Conservation (phyloP, 177 flowering plant species). For the Vitis hybrid region DNA sequence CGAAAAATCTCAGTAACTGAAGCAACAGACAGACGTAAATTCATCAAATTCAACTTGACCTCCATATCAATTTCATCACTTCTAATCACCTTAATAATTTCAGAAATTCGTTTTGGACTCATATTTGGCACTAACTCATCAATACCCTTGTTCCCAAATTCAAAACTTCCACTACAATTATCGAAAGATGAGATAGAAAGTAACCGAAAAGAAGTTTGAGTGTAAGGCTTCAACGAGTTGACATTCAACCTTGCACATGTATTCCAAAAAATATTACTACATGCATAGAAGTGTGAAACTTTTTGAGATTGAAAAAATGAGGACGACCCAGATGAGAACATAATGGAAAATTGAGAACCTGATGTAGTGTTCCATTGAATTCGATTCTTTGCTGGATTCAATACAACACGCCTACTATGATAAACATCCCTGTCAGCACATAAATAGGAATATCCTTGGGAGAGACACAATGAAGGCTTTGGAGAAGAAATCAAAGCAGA, state of each 20-base stretch:
- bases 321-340: conserved; percentile 3
- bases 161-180: background rate
- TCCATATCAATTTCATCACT: conserved; percentile 32
- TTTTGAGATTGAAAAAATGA: conserved; percentile 11
- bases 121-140: background rate
- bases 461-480: too few relatives aligned
- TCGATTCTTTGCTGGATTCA: background rate
- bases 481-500: background rate
- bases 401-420: too few relatives aligned
- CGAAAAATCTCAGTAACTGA: conserved; percentile 30
- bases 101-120: conserved; percentile 15
- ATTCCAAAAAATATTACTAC: background rate
- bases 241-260: background rate
- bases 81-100: conserved; percentile 36
- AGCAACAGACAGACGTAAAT: conserved; percentile 20
- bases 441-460: too few relatives aligned
- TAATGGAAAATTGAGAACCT: background rate
- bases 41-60: conserved; percentile 30
- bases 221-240: background rate
- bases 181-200: conserved; percentile 1
- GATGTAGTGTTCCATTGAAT: conserved; percentile 7
- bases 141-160: background rate
- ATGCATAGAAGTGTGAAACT: background rate
- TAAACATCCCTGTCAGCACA: too few relatives aligned
- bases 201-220: background rate